A percentile compares a stretch with the other conserved stretches of the same genome.
phyloP scores from a whole-genome alignment of 441 rosid genomes.

The Erodium moschatum region DNA sequence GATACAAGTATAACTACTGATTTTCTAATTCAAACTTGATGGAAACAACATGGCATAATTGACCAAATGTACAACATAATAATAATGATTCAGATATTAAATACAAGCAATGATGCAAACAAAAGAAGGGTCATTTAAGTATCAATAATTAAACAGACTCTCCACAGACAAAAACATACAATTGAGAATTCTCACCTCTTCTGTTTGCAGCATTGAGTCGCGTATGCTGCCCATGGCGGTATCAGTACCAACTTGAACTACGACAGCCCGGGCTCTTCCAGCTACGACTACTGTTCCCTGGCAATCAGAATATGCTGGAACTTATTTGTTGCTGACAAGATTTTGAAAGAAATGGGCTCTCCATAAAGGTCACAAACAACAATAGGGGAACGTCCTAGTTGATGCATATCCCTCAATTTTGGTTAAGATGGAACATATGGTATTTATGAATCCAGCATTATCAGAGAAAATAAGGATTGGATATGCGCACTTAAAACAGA shows the following conservation, averaged over 20 bases:
- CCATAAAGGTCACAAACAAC: conserved; percentile 15
- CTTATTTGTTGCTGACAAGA: conserved; percentile 13
- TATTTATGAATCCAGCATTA: not conserved
- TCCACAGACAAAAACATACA: conserved; percentile 19
- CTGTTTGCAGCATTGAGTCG: conserved; percentile 88
- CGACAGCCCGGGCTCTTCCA: conserved; percentile 94
- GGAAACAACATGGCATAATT: conserved; percentile 2
- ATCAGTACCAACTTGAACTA: conserved; percentile 83
- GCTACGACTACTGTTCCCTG: conserved; percentile 93
- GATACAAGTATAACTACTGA: conserved; percentile 3
- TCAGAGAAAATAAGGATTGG: conserved; percentile 1
- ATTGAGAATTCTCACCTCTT: conserved; percentile 50
- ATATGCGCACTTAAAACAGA: not conserved
- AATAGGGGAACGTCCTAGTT: not conserved
- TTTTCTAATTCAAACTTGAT: not conserved
- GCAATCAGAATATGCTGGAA: conserved; percentile 30
- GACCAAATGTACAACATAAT: not conserved
- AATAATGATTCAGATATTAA: not conserved
- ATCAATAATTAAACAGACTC: not conserved
- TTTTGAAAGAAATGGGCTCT: conserved; percentile 12
- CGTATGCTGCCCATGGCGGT: conserved; percentile 98
- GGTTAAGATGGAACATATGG: not conserved
- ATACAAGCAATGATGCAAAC: not conserved
- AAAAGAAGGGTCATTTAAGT: not conserved
- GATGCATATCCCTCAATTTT: conserved; percentile 7